These are phyloP conservation scores for Lasiodiplodia sp. DNA, from an alignment of 2,329 filamentous ascomycete species.

Conservation along the genomic window DNA sequence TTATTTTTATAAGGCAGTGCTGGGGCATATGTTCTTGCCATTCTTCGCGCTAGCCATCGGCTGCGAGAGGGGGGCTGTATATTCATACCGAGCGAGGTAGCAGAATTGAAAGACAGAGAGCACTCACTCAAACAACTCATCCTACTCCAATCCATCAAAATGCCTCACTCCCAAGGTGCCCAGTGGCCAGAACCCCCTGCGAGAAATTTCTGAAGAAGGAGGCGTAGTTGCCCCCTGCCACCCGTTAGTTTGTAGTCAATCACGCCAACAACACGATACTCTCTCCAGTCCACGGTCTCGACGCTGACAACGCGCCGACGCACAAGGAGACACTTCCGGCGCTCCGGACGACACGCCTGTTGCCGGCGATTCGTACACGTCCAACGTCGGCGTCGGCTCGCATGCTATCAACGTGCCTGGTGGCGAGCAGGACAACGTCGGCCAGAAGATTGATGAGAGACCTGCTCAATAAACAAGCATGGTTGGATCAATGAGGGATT, in stretches of 20 bases:
- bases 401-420: not conserved
- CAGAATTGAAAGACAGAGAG: not conserved
- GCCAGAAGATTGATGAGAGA: constrained; percentile 7
- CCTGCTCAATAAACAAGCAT: not conserved
- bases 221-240: not conserved
- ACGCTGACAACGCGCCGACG: constrained; percentile 5
- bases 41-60: too few relatives aligned
- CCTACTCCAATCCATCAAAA: not conserved
- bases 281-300: constrained; percentile 1
- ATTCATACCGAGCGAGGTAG: too few relatives aligned
- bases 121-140: not conserved
- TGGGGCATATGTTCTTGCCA: too few relatives aligned
- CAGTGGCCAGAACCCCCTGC: not conserved
- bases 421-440: constrained; percentile 11
- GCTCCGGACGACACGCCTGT: constrained; percentile 6
- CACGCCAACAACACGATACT: not conserved
- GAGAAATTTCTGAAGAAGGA: constrained; percentile 24
- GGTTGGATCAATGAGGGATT: not conserved
- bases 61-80: not conserved
- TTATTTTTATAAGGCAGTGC: too few relatives aligned
- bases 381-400: constrained; percentile 3
- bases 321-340: not conserved
- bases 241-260: not conserved
- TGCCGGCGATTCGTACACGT: constrained; percentile 13
- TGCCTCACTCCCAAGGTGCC: constrained; percentile 25